Base-by-base conservation (phyloP, 208 protist species). In the Strigomonas galati region DNA sequence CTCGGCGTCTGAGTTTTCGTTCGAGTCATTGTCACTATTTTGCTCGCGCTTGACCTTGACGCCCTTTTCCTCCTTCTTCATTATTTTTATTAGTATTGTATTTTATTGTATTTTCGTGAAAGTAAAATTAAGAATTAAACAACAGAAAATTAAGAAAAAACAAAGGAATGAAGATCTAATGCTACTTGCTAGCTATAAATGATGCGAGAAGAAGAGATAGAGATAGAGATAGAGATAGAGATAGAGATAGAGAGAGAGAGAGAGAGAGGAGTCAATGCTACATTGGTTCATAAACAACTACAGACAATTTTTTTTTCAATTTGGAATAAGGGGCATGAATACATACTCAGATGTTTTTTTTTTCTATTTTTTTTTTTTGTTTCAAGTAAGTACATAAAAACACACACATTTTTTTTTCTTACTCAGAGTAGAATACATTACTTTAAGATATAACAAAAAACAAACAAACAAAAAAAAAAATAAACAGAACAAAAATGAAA, bases 61-160 rank as follows among this genome's bases (percentile, higher is more conserved):
- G 30, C 74, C 56, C 54, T 80, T 67, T 14, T 65, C 62, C 65
- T 78, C 77, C 72, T 81, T 83, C 28, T 44, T 55, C 19, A 63
- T 5, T 27, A n/a, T n/a, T n/a, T n/a, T n/a, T n/a, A n/a, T n/a
- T n/a, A n/a, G n/a, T n/a, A n/a, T n/a, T n/a, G n/a, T n/a, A n/a
- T n/a, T n/a, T n/a, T n/a, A n/a, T n/a, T n/a, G 55, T 28, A 66
- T 21, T 55, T 27, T 35, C 53, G 17, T 40, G n/a, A 26, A 65
- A 19, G 32, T 44, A 1, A 56, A 44, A 32, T 9, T 5, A 31
- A 48, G 32, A 71, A 48, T 26, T 61, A 0, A 61, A 53, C 46
- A 0, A 53, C 28, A 74, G 62, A 24, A 60, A 51, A 67, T 52
- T 58, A 43, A 62, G 21, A 71, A 51, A 71, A 19, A 65, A 23